These are phyloP conservation scores for Tricladium varicosporioides DNA, from an alignment of 2,329 filamentous ascomycete species.

Conservation along the genomic window DNA sequence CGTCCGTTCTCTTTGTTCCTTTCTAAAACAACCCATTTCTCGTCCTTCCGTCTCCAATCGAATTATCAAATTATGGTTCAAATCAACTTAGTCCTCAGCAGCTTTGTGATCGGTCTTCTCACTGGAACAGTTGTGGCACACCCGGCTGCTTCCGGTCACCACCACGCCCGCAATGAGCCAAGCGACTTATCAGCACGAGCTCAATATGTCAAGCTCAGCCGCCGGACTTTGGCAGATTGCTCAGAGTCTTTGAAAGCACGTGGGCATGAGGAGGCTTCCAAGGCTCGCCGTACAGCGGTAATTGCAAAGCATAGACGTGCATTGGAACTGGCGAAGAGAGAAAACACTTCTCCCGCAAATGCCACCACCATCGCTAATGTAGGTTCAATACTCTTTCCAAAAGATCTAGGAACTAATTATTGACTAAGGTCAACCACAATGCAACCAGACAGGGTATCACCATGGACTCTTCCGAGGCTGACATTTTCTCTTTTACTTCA, in stretches of 20 bases:
- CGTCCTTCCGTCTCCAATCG: not conserved
- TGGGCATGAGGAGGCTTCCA: not conserved
- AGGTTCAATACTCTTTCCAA: too few relatives aligned
- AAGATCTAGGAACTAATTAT: too few relatives aligned
- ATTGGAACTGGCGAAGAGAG: not conserved
- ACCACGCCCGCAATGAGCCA: slow-evolving; percentile 1
- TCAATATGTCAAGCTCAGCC: not conserved
- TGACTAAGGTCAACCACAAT: not conserved
- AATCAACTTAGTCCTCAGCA: not conserved
- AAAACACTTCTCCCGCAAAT: not conserved
- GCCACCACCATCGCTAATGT: not conserved
- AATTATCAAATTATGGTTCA: not conserved
- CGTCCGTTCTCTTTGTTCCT: too few relatives aligned
- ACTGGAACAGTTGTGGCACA: not conserved
- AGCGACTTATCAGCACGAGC: not conserved
- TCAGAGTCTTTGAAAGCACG: not conserved
- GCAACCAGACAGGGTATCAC: not conserved
- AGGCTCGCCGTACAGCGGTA: not conserved
- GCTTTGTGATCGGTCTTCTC: not conserved
- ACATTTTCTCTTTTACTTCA: not conserved
- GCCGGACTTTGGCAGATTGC: not conserved
- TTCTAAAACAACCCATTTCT: too few relatives aligned
- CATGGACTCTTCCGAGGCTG: not conserved
- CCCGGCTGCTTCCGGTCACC: not conserved
- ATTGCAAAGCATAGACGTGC: not conserved